A percentile compares a stretch with the other conserved stretches of the same genome.
phyloP scores from a whole-genome alignment of 2,329 filamentous ascomycete genomes.

The Apiospora phragmitis region DNA sequence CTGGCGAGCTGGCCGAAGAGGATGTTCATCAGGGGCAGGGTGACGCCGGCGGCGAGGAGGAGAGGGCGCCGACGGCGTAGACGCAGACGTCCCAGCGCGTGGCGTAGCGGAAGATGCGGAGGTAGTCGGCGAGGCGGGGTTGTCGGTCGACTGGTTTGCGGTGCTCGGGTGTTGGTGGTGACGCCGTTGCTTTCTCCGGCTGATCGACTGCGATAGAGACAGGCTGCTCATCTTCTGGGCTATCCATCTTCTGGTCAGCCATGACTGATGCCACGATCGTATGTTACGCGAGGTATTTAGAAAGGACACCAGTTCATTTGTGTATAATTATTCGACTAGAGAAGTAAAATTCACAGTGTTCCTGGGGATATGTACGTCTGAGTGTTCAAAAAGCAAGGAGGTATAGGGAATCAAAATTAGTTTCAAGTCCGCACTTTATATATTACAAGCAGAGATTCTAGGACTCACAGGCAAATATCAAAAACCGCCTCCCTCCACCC shows the following conservation, averaged over 20 bases:
- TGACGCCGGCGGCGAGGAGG: slow-evolving; percentile 30
- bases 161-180: not conserved
- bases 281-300: not conserved
- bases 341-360: not conserved
- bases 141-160: not conserved
- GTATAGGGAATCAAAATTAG: not conserved
- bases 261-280: not conserved
- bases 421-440: not conserved
- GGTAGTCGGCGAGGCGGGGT: slow-evolving; percentile 13
- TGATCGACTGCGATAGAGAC: not conserved
- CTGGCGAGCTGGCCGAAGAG: slow-evolving; percentile 51
- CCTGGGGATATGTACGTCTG: not conserved
- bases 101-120: slow-evolving; percentile 48
- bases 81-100: slow-evolving; percentile 47
- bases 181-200: not conserved
- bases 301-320: not conserved
- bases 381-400: not conserved
- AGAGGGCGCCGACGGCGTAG: slow-evolving; percentile 41
- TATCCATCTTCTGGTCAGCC: not conserved
- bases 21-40: slow-evolving; percentile 57
- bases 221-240: not conserved
- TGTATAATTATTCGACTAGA: not conserved
- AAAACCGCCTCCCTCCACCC: not conserved
- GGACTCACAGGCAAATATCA: not conserved
- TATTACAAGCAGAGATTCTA: not conserved